Evolutionary conservation across 441 rosid genomes (phyloP), one percentile per base, ranked within the genome.

Genomic region (Macaranga tanarius): DNA sequence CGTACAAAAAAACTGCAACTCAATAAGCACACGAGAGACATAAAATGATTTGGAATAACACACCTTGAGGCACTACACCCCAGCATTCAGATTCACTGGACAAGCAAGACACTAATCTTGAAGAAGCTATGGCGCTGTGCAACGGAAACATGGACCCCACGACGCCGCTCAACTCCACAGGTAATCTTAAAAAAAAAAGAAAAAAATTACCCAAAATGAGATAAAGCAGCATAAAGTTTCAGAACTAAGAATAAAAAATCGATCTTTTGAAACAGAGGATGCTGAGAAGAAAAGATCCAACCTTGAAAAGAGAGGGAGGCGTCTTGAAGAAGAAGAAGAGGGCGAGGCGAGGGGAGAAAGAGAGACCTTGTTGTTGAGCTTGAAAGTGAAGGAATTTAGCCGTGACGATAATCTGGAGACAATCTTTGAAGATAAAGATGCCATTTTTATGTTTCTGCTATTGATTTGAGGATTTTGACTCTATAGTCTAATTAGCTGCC

Each of bases 1-100:
- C 0, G 26, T n/a, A 56, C 73, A 74, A 23, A 38, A 20, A 19
- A 2, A 1, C 28, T 13, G 28, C 17, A 34, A 42, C 23, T 57
- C 15, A 59, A 44, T 38, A 26, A 16, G 25, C 16, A 5, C 42
- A 9, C 5, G 8, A 17, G 44, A 26, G 6, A 19, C 12, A 34
- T 11, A 13, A 34, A 34, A 52, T 52, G 10, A 51, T 34, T n/a
- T 10, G 10, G 5, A 62, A 25, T 68, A 45, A 63, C 67, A 59
- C 22, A 90, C 93, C 95, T 87, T 88, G 92, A 83, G 93, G 91
- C 79, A 87, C 93, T 62, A 89, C 66, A 73, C 86, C 87, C 93
- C 89, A 87, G 75, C 81, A 72, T 47, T 65, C 80, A 72, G 87
- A 83, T 67, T 81, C 89, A 47, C 79, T 70, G 10, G 93, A 74